Evolutionary conservation across 495 filamentous ascomycete species (phyloP), one percentile per base, ranked within the genome.

Genomic region (Aspergillus kassunensis): DNA sequence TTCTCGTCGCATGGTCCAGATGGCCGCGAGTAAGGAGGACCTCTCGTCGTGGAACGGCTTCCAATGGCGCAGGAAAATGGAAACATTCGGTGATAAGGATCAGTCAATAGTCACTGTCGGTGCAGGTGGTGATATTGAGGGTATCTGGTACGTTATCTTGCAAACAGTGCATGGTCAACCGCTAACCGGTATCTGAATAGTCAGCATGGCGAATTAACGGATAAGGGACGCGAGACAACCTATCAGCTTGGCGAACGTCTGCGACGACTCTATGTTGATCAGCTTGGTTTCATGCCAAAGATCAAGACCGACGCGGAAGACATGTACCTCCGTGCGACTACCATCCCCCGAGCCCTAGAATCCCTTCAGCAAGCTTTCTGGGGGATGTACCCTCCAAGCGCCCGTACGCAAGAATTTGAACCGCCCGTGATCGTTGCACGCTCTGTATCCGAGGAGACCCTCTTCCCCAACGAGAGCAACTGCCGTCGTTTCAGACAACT

Each of bases 381-480:
- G 60, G 93, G 92, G 13, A 80, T 98, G 67, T 98, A 97, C 67
- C 93, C 93, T 0, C 60, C 82, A 0, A 74, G 73, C n/a, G 73
- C 86, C 5, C 79, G 88, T 36, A 79, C 80, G 3, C 71, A 79
- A 18, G 70, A 74, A 30, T 85, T 91, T 60, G 83, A 82, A 2
- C 72, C 83, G 1, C 86, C 88, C 0, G 87, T 88, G 9, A 90
- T 96, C 59, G 68, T 95, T 10, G 84, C 80, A 0, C 76, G 90
- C 10, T 76, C 82, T 5, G 78, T 84, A 0, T 76, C 78, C 1
- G 91, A 97, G 48, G 93, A 98, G 71, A 97, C 92, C 0, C 73
- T 98, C 0, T 96, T 87, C 65, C 93, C 93, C 0, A 98, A 97
- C 63, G 90, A 95, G 49, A 71, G 77, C 43, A 88, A 84, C 65